Conservation (phyloP, 192 early-diverging fungal genomes). For the Coemansia sp. region DNA sequence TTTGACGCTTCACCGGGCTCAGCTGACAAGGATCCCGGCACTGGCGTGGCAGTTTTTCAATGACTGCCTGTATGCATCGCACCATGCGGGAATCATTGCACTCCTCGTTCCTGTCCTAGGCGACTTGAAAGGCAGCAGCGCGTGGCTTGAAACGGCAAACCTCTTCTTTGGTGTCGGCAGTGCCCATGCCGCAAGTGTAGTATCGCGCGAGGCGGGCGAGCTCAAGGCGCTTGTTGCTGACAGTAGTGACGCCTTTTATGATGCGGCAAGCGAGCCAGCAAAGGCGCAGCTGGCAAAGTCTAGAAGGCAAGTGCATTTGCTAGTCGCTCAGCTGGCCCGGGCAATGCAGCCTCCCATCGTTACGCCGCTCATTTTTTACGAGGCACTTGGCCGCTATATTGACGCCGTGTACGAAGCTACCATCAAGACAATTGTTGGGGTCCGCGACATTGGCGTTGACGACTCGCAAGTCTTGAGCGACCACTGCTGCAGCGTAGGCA, state of each 20-base stretch:
- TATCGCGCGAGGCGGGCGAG: constrained; percentile 10
- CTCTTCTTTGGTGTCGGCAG: constrained; percentile 4
- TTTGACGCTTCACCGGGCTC: constrained; percentile 18
- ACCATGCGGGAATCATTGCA: constrained; percentile 21
- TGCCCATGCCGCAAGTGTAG: neutral
- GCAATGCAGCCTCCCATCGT: constrained; percentile 21
- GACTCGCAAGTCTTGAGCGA: constrained; percentile 44
- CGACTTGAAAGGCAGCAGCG: neutral
- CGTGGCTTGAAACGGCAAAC: constrained; percentile 8
- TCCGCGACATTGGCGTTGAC: constrained; percentile 36
- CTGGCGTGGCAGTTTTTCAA: constrained; percentile 42
- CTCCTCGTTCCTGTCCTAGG: neutral
- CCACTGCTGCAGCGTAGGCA: constrained; percentile 16
- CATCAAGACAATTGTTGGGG: constrained; percentile 9
- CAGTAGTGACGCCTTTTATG: constrained; percentile 5
- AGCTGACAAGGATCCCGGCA: constrained; percentile 26
- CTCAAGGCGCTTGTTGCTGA: constrained; percentile 6
- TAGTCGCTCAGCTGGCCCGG: constrained; percentile 16
- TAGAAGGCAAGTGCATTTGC: constrained; percentile 10
- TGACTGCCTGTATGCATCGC: constrained; percentile 46
- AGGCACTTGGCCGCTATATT: constrained; percentile 10
- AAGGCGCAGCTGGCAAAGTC: constrained; percentile 4
- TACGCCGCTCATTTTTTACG: constrained; percentile 24
- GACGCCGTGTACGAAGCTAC: constrained; percentile 26
- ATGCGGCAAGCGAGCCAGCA: neutral